phyloP scores from a whole-genome alignment of 2,329 filamentous ascomycete species.

The Saccharata proteae region DNA sequence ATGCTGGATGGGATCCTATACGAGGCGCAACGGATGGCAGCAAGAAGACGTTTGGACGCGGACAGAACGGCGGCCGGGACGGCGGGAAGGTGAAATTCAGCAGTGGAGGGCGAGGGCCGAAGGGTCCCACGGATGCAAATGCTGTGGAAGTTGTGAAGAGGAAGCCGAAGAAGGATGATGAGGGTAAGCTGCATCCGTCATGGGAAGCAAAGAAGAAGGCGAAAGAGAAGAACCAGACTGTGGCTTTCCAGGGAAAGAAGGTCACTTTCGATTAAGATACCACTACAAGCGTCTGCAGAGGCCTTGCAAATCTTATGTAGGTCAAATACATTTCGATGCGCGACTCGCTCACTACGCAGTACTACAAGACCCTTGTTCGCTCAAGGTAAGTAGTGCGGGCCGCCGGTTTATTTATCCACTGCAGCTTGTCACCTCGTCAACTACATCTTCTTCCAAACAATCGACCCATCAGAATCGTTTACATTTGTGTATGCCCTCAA shows the following conservation, averaged over 20 bases:
- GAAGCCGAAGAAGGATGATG: slow-evolving; percentile 30
- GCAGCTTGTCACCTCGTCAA: no score
- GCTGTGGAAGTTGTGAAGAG: slow-evolving; percentile 16
- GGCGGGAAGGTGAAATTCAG: slow-evolving; percentile 14
- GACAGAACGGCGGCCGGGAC: slow-evolving; percentile 10
- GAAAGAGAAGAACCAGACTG: slow-evolving; percentile 40
- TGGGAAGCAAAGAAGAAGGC: slow-evolving; percentile 52
- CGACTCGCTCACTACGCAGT: no score
- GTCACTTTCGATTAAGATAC: slow-evolving; percentile 47
- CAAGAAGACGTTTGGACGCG: slow-evolving; percentile 13
- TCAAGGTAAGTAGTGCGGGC: no score
- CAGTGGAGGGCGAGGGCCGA: slow-evolving; percentile 15
- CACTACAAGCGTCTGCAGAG: no score
- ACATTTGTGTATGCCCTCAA: no score
- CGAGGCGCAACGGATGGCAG: slow-evolving; percentile 35
- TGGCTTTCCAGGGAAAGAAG: slow-evolving; percentile 48
- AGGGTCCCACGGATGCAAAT: slow-evolving; percentile 22
- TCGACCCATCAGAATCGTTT: no score
- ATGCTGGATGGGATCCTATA: slow-evolving; percentile 47
- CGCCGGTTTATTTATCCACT: no score
- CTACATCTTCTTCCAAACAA: no score
- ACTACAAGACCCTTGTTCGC: no score
- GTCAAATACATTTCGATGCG: no score
- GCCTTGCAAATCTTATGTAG: no score
- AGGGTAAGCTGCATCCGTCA: slow-evolving; percentile 48